Conservation (phyloP, 345 rosid genomes). For the Combretum micranthum region DNA sequence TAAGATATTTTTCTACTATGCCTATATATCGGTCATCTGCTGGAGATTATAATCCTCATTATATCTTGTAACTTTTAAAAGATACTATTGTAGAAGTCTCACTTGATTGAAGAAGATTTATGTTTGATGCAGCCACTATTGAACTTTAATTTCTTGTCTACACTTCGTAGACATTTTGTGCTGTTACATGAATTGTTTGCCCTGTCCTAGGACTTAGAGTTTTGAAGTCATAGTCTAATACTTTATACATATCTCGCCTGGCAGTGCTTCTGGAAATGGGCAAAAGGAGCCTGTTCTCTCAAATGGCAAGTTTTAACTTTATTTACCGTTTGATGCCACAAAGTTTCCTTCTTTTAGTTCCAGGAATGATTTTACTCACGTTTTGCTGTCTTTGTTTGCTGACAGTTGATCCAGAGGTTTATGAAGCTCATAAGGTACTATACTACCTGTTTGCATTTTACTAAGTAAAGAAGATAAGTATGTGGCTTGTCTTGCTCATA, state of each 20-base stretch:
- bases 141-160: too few species aligned
- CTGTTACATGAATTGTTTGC: neutral
- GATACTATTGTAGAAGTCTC: too few species aligned
- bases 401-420: conserved; percentile 62
- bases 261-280: conserved; percentile 67
- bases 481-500: neutral
- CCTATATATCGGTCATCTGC: too few species aligned
- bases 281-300: conserved; percentile 43
- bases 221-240: neutral
- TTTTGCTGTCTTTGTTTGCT: conserved; percentile 9
- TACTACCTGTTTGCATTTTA: too few species aligned
- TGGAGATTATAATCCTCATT: too few species aligned
- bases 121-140: too few species aligned
- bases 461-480: neutral
- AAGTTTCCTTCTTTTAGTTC: too few species aligned
- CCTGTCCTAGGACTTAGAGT: neutral
- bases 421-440: conserved; percentile 74
- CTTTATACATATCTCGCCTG: conserved; percentile 10
- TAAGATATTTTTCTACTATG: too few species aligned
- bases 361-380: neutral
- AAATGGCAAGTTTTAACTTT: conserved; percentile 50
- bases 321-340: neutral
- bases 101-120: too few species aligned
- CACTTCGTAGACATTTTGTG: too few species aligned
- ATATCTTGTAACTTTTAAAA: too few species aligned